These are phyloP conservation scores for Scheffersomyces illinoinensis DNA, from an alignment of 1,139 yeast species.

Conservation along the genomic window DNA sequence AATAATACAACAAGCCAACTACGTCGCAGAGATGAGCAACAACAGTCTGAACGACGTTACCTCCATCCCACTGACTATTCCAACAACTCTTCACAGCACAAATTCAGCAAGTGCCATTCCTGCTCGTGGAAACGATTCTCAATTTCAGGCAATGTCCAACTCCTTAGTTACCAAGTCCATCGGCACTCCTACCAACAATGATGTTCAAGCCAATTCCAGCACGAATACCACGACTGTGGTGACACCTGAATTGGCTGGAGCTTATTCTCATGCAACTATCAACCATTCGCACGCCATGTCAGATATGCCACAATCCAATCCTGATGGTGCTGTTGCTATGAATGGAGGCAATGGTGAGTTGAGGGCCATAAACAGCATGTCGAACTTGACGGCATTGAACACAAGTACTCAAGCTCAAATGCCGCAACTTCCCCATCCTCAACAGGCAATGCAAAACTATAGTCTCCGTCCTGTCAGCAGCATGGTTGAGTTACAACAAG, in stretches of 20 bases:
- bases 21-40: slow-evolving; percentile 23
- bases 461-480: slow-evolving; percentile 33
- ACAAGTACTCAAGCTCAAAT: slow-evolving; percentile 6
- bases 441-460: slow-evolving; percentile 9
- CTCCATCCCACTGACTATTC: slow-evolving; percentile 34
- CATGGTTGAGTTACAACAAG: slow-evolving; percentile 35
- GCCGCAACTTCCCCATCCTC: slow-evolving; percentile 1
- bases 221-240: slow-evolving; percentile 3
- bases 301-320: slow-evolving; percentile 31
- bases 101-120: not conserved
- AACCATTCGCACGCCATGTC: slow-evolving; percentile 16
- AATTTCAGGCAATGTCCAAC: not conserved
- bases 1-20: slow-evolving; percentile 34
- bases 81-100: slow-evolving; percentile 27
- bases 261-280: slow-evolving; percentile 2
- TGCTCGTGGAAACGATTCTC: not conserved
- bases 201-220: not conserved
- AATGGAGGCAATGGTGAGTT: slow-evolving; percentile 18
- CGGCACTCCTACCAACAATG: not conserved
- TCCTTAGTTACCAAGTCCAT: not conserved
- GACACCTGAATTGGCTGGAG: not conserved
- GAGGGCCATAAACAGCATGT: slow-evolving; percentile 39
- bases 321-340: slow-evolving; percentile 23
- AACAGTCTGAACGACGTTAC: slow-evolving; percentile 18
- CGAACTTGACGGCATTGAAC: slow-evolving; percentile 29